phyloP scores from a whole-genome alignment of 371 early-diverging fungal genomes.

The Dinochytrium kinnereticum region DNA sequence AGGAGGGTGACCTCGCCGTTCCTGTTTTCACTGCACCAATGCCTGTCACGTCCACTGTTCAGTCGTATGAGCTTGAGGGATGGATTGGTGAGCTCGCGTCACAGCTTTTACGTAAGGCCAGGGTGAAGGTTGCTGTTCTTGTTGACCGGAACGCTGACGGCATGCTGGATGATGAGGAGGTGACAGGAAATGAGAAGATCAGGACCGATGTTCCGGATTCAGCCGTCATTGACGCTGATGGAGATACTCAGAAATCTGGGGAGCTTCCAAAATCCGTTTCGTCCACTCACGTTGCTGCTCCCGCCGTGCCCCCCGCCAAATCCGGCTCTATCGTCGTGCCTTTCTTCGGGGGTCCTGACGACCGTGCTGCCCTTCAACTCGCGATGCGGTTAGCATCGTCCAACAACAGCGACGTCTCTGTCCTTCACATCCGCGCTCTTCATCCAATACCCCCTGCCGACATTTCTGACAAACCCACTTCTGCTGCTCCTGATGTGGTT shows the following conservation, averaged over 20 bases:
- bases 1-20: too few species aligned
- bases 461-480: background rate
- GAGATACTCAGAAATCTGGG: background rate
- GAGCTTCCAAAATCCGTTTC: background rate
- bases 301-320: background rate
- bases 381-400: slow-evolving; percentile 6
- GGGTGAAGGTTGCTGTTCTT: slow-evolving; percentile 20
- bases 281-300: background rate
- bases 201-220: background rate
- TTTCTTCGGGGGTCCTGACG: slow-evolving; percentile 21
- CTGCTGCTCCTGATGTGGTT: background rate
- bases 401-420: background rate
- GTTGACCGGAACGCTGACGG: background rate
- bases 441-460: background rate
- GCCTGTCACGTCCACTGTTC: background rate
- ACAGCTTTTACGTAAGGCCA: slow-evolving; percentile 15
- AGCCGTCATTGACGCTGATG: background rate
- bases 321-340: slow-evolving; percentile 7
- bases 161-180: background rate
- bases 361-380: slow-evolving; percentile 11
- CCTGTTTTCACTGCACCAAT: too few species aligned
- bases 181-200: background rate
- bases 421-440: slow-evolving; percentile 19
- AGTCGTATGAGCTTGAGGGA: background rate
- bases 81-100: slow-evolving; percentile 16